Conservation (phyloP, 768 basidiomycete genomes). For the Lactarius sanguifluus region DNA sequence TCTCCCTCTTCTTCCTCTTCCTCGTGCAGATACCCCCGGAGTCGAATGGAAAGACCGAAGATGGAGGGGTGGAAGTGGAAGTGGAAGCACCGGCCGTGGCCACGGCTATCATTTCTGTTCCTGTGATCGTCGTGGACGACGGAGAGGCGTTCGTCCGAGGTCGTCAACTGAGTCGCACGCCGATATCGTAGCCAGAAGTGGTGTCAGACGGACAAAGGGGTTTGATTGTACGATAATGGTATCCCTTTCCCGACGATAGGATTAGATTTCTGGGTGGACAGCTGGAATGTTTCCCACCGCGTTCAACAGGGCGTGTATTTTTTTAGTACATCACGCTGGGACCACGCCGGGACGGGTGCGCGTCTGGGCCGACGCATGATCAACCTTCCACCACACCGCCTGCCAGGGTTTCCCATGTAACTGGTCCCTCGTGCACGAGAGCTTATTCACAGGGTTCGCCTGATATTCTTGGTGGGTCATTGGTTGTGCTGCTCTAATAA, state of each 20-base stretch:
- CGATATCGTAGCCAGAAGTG: neutral
- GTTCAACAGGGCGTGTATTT: too few species aligned
- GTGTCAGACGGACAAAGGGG: neutral
- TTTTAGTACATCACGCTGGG: too few species aligned
- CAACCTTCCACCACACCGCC: too few species aligned
- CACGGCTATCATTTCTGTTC: neutral
- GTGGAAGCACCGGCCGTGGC: neutral
- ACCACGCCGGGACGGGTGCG: too few species aligned
- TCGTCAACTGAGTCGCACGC: neutral
- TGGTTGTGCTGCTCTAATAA: too few species aligned
- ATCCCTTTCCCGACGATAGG: neutral
- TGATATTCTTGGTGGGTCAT: too few species aligned
- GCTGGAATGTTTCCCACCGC: too few species aligned
- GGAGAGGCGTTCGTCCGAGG: neutral
- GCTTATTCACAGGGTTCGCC: too few species aligned
- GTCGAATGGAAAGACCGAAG: neutral
- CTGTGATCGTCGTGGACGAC: conserved; percentile 1
- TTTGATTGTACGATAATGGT: neutral
- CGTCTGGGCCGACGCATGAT: too few species aligned
- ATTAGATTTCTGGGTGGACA: too few species aligned
- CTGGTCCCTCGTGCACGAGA: too few species aligned
- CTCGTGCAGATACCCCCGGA: conserved; percentile 46
- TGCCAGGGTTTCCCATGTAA: too few species aligned
- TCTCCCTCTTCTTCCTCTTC: conserved; percentile 47
- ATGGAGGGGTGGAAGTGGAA: neutral